Conservation (phyloP, 768 basidiomycete species). For the Galerina sulciceps region DNA sequence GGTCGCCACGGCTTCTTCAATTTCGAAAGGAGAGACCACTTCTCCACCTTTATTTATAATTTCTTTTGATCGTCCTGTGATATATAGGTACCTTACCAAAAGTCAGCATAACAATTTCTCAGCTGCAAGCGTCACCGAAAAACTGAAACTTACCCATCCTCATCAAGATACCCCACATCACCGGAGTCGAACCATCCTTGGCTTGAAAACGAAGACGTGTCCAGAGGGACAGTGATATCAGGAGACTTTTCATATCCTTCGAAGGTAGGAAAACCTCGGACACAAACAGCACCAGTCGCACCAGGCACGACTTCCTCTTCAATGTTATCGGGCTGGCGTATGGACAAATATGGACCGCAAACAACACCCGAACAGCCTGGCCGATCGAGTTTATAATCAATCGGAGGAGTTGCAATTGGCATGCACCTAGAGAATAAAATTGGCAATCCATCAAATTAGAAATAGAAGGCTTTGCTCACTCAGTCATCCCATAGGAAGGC, state of each 20-base stretch:
- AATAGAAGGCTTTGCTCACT: conserved; percentile 30
- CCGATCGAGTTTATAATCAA: conserved; percentile 46
- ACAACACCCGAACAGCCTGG: conserved; percentile 52
- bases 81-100: conserved; percentile 40
- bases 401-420: conserved; percentile 52
- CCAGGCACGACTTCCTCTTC: conserved; percentile 43
- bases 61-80: conserved; percentile 65
- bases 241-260: conserved; percentile 52
- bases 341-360: conserved; percentile 50
- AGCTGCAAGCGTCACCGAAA: background rate
- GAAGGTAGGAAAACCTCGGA: conserved; percentile 58
- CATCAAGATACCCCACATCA: conserved; percentile 51
- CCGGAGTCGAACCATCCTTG: conserved; percentile 60
- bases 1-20: conserved; percentile 57
- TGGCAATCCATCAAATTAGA: conserved; percentile 1
- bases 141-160: conserved; percentile 37
- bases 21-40: conserved; percentile 63
- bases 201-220: conserved; percentile 49
- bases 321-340: conserved; percentile 39
- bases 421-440: conserved; percentile 39
- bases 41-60: conserved; percentile 65
- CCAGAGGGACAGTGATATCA: conserved; percentile 45
- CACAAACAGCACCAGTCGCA: conserved; percentile 53
- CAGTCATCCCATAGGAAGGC: conserved; percentile 66
- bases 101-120: background rate